Evolutionary conservation across 2,329 filamentous ascomycete genomes (phyloP).

Genomic region (Elsinoe ampelina): DNA sequence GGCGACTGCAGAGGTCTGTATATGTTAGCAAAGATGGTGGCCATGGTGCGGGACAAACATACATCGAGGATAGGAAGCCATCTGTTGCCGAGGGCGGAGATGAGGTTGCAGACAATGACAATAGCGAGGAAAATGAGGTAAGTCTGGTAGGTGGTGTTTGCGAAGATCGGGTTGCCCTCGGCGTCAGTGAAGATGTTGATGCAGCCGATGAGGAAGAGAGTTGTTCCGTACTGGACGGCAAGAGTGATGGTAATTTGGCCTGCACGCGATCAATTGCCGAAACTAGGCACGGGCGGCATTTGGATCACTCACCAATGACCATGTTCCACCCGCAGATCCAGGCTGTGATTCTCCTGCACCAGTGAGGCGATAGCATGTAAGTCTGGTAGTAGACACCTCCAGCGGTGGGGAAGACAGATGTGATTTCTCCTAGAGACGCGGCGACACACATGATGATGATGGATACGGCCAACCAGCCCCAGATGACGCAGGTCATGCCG

Average conservation of each 20-base stretch:
- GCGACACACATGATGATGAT: constrained; percentile 63
- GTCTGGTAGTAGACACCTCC: constrained; percentile 67
- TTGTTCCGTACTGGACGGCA: constrained; percentile 70
- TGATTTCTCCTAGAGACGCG: constrained; percentile 62
- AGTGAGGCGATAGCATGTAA: constrained; percentile 58
- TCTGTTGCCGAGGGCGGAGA: constrained; percentile 44
- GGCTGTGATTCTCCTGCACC: constrained; percentile 53
- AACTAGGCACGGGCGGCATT: background rate
- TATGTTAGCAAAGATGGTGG: background rate
- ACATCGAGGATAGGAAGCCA: constrained; percentile 56
- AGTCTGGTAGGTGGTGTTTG: constrained; percentile 36
- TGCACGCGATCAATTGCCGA: constrained; percentile 30
- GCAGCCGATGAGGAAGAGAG: constrained; percentile 45
- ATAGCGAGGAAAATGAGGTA: constrained; percentile 43
- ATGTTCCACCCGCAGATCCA: constrained; percentile 71
- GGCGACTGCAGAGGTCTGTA: constrained; percentile 59
- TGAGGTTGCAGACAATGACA: constrained; percentile 41
- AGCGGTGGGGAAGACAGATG: constrained; percentile 55
- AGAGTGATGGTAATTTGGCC: constrained; percentile 75
- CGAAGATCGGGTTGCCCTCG: constrained; percentile 38
- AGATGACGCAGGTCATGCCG: constrained; percentile 60
- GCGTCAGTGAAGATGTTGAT: constrained; percentile 46
- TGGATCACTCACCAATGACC: constrained; percentile 30
- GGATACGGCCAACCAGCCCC: constrained; percentile 63
- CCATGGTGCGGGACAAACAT: constrained; percentile 29